phyloP scores from a whole-genome alignment of 2,329 filamentous ascomycete genomes.

The Fusarium mundagurra region DNA sequence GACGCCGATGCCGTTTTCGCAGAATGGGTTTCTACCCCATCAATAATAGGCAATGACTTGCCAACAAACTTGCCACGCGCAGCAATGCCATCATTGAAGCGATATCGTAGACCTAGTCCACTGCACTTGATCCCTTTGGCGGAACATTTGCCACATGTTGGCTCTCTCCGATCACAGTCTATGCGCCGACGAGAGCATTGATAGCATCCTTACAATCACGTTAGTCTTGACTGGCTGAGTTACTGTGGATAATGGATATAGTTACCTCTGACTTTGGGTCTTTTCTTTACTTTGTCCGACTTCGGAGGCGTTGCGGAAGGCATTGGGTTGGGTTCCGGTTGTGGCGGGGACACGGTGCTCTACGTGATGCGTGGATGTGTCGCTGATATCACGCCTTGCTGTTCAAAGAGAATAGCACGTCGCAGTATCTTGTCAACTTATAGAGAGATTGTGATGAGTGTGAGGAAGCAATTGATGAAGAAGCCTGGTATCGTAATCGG shows the following conservation, averaged over 20 bases:
- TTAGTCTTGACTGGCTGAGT: background rate
- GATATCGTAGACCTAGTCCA: conserved; percentile 33
- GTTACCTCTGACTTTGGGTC: conserved; percentile 31
- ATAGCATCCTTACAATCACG: conserved; percentile 23
- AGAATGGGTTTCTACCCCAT: background rate
- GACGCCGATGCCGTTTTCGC: background rate
- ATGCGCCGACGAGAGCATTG: conserved; percentile 39
- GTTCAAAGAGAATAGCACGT: fast-evolving
- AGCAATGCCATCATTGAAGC: conserved; percentile 38
- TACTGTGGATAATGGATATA: background rate
- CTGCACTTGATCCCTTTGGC: conserved; percentile 36
- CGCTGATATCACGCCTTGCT: background rate
- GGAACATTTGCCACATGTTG: conserved; percentile 33
- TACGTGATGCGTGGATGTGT: fast-evolving
- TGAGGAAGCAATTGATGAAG: background rate
- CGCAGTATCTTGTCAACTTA: fast-evolving
- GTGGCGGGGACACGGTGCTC: background rate
- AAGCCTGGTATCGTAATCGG: background rate
- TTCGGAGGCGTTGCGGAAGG: background rate
- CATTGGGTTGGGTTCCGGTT: background rate
- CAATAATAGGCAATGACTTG: conserved; percentile 21
- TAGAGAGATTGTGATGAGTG: too few species aligned
- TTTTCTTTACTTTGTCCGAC: conserved; percentile 18
- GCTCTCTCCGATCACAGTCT: conserved; percentile 38
- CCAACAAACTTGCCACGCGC: conserved; percentile 35